Evolutionary conservation across 805 yeast species (phyloP).

Genomic region (Yamadazyma paraphyllophila): DNA sequence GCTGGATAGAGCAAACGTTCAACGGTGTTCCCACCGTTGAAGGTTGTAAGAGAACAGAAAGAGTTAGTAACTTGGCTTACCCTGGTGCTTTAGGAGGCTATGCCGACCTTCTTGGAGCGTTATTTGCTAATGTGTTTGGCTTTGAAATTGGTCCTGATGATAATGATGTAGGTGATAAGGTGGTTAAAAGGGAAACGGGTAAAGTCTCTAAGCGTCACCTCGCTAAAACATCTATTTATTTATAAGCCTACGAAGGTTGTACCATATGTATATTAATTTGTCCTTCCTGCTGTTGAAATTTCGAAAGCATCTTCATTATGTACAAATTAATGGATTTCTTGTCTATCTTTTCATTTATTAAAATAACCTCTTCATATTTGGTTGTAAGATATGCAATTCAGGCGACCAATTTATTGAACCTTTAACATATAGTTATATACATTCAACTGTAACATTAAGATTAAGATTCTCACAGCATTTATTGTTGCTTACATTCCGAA

Average conservation of each 20-base stretch:
- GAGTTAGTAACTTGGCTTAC: slow-evolving; percentile 10
- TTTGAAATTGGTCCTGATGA: slow-evolving; percentile 8
- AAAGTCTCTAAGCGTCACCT: neutral
- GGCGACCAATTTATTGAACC: too few species aligned
- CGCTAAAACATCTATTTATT: neutral
- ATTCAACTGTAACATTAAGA: neutral
- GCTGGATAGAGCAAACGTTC: slow-evolving; percentile 20
- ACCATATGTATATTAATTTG: too few species aligned
- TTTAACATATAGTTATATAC: too few species aligned
- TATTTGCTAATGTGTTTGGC: slow-evolving; percentile 7
- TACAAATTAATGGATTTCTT: too few species aligned
- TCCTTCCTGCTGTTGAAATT: too few species aligned
- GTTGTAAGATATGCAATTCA: too few species aligned
- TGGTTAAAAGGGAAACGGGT: neutral
- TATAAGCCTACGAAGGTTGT: too few species aligned
- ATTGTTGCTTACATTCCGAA: slow-evolving; percentile 77
- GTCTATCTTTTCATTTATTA: too few species aligned
- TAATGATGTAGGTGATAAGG: neutral
- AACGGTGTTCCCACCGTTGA: slow-evolving; percentile 42
- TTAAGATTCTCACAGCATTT: slow-evolving; percentile 7
- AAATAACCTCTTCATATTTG: too few species aligned
- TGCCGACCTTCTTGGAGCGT: slow-evolving; percentile 2
- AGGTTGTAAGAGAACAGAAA: slow-evolving; percentile 51
- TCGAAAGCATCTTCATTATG: too few species aligned
- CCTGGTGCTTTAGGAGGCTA: slow-evolving; percentile 10